Evolutionary conservation across 2,329 filamentous ascomycete genomes (phyloP).

Genomic region (Fusarium armeniacum): DNA sequence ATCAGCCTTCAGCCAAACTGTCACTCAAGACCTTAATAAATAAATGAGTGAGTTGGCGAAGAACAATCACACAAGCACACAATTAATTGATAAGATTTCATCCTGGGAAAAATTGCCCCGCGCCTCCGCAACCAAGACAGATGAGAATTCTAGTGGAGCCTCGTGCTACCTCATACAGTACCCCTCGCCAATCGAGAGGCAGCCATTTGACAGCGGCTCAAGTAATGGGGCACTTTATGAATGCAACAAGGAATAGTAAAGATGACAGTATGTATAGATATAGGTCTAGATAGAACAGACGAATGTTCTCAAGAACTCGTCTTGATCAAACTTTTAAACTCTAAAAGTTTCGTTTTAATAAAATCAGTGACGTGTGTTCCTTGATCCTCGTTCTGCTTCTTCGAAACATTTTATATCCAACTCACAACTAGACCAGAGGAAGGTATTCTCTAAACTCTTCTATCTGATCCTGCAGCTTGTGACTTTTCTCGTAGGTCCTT

Average conservation of each 20-base stretch:
- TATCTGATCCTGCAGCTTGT: slow-evolving; percentile 46
- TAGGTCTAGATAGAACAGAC: neutral
- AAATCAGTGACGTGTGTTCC: neutral
- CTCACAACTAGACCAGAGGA: neutral
- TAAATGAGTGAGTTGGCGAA: slow-evolving; percentile 4
- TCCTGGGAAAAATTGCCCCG: slow-evolving; percentile 50
- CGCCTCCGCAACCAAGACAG: slow-evolving; percentile 21
- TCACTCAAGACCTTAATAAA: slow-evolving; percentile 5
- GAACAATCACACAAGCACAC: slow-evolving; percentile 23
- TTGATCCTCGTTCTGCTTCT: neutral
- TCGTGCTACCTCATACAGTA: slow-evolving; percentile 30
- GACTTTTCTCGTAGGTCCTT: slow-evolving; percentile 56
- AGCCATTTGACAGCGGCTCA: slow-evolving; percentile 40
- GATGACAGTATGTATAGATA: neutral
- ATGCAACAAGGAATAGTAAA: neutral
- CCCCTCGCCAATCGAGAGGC: slow-evolving; percentile 44
- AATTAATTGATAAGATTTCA: slow-evolving; percentile 23
- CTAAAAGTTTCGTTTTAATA: too few species aligned
- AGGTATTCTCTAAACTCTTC: slow-evolving; percentile 45
- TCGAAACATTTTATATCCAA: neutral
- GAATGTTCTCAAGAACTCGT: neutral
- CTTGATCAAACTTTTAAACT: neutral
- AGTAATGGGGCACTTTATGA: neutral
- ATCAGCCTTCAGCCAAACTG: slow-evolving; percentile 27
- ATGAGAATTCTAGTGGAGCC: slow-evolving; percentile 41